Evolutionary conservation across 163 green algal genomes (phyloP).

Genomic region (Volvox carteri): DNA sequence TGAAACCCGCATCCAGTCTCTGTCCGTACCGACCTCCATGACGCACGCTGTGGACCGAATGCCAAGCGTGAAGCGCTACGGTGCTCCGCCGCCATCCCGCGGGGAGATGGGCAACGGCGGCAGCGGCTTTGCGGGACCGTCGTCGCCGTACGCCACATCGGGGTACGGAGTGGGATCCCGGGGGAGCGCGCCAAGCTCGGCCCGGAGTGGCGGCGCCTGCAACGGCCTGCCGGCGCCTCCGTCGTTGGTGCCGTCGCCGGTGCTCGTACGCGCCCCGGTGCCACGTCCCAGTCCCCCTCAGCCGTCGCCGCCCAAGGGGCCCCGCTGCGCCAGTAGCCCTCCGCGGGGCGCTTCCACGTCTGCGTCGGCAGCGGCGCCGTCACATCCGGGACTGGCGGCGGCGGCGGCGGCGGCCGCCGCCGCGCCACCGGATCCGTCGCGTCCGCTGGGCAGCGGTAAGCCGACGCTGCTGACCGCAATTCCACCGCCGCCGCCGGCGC

Average conservation of each 20-base stretch:
- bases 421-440: background rate
- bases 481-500: constrained; percentile 36
- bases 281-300: background rate
- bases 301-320: background rate
- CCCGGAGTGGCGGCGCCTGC: background rate
- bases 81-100: constrained; percentile 1
- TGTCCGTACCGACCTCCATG: constrained; percentile 11
- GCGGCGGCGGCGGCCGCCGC: background rate
- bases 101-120: background rate
- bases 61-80: background rate
- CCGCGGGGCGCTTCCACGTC: too few species aligned
- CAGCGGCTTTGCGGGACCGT: background rate
- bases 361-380: background rate
- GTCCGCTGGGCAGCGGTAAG: constrained; percentile 47
- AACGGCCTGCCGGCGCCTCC: background rate
- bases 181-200: background rate
- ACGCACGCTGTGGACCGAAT: constrained; percentile 28
- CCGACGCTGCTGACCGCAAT: constrained; percentile 29
- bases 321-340: constrained; percentile 23
- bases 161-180: too few species aligned
- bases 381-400: background rate
- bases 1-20: background rate
- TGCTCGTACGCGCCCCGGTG: background rate
- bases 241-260: constrained; percentile 14
- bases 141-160: background rate